A percentile compares a stretch with the other conserved stretches of the same genome.
These are phyloP conservation scores for Aureobasidium sp. DNA, from an alignment of 2,329 filamentous ascomycete genomes.

Conservation along the genomic window DNA sequence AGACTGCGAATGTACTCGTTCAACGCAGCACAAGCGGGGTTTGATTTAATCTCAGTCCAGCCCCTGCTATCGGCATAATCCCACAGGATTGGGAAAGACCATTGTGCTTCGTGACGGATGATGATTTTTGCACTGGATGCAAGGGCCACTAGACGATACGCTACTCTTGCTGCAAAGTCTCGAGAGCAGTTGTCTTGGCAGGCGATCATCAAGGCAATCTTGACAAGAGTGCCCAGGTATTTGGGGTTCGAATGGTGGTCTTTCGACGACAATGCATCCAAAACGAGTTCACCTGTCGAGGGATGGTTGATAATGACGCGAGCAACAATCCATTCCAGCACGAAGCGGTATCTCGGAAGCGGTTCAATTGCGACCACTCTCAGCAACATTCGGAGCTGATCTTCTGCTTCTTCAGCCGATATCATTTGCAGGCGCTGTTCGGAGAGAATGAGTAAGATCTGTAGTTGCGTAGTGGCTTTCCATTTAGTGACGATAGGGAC, in stretches of 20 bases:
- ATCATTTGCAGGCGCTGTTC: slow-evolving; percentile 29
- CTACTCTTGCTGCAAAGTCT: slow-evolving; percentile 34
- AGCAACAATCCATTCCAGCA: slow-evolving; percentile 43
- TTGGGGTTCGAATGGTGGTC: slow-evolving; percentile 44
- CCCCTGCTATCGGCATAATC: slow-evolving; percentile 31
- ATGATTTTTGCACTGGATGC: slow-evolving; percentile 45
- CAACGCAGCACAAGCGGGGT: slow-evolving; percentile 36
- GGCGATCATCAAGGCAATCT: slow-evolving; percentile 38
- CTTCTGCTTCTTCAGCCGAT: slow-evolving; percentile 22
- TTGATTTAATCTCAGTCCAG: slow-evolving; percentile 33
- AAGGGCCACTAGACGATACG: slow-evolving; percentile 37
- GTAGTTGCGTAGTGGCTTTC: slow-evolving; percentile 44
- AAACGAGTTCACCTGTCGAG: slow-evolving; percentile 27
- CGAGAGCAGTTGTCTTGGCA: slow-evolving; percentile 31
- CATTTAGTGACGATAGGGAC: slow-evolving; percentile 40
- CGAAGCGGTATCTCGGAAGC: slow-evolving; percentile 40
- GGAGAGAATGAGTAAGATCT: slow-evolving; percentile 38
- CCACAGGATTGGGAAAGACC: slow-evolving; percentile 40
- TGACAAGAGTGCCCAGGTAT: slow-evolving; percentile 42
- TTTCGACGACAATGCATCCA: slow-evolving; percentile 32
- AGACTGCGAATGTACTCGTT: slow-evolving; percentile 39
- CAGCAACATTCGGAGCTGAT: slow-evolving; percentile 33
- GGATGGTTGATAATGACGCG: slow-evolving; percentile 35
- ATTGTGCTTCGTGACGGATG: slow-evolving; percentile 48
- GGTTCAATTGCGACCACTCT: slow-evolving; percentile 39